Evolutionary conservation across 2,329 filamentous ascomycete genomes (phyloP).

Genomic region (Epichloe sibirici): DNA sequence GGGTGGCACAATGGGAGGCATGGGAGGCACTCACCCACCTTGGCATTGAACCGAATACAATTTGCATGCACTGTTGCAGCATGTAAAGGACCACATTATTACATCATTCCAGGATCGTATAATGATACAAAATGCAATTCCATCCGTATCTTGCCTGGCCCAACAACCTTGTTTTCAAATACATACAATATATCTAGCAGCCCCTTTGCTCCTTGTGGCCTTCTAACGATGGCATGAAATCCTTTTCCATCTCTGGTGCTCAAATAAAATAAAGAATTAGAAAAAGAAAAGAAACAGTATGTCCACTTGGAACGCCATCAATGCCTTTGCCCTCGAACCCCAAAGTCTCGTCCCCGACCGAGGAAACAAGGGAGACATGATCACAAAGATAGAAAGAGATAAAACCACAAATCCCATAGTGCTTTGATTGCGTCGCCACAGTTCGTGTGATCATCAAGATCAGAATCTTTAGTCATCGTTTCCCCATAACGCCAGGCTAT

Average conservation of each 20-base stretch:
- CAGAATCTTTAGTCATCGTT: slow-evolving; percentile 1
- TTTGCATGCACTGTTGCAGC: neutral
- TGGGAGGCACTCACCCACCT: too few relatives aligned
- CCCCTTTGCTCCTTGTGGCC: neutral
- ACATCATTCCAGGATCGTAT: neutral
- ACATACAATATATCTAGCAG: neutral
- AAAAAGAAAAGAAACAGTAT: neutral
- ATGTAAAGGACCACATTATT: neutral
- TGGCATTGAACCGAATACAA: neutral
- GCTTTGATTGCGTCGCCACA: slow-evolving; percentile 2
- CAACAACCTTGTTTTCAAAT: neutral
- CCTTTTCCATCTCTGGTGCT: neutral
- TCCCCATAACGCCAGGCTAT: slow-evolving; percentile 7
- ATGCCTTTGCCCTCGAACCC: neutral
- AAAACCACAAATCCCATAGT: neutral
- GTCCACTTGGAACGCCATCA: neutral
- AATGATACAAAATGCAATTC: neutral
- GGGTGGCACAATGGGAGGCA: too few relatives aligned
- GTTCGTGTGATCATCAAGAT: slow-evolving; percentile 4
- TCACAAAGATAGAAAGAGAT: neutral
- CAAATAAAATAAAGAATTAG: neutral
- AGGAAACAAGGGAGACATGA: neutral
- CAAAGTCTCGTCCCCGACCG: neutral
- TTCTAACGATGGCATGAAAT: neutral
- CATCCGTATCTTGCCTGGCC: neutral